Base-by-base conservation (phyloP, 2,329 filamentous ascomycete species). In the Xylariales sp. region DNA sequence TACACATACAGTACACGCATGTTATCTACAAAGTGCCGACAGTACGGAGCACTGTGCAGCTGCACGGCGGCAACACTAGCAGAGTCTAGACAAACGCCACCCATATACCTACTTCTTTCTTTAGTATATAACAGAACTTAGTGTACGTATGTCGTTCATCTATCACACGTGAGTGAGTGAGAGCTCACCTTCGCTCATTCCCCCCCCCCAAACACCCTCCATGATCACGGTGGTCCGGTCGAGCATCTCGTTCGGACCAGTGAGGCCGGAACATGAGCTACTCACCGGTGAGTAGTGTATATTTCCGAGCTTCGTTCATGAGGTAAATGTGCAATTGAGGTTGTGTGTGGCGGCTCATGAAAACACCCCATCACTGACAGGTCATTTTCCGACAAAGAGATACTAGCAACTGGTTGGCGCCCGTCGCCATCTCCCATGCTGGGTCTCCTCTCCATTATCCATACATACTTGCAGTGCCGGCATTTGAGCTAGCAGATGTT, bases 21-120 rank as follows among this genome's bases (percentile, higher is more conserved):
- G 8, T 34, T 5, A 5, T 34, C 8, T 34, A 34, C 32, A 41
- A 14, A 12, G 39, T 41, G 39, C 39, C 14, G 32, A 34, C 32
- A 14, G 39, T 41, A 41, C n/a, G n/a, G n/a, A n/a, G n/a, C n/a
- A n/a, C 39, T 41, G 39, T 41, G 39, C 12, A 41, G 39, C 8
- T 39, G 9, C 3, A 39, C 36, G 9, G 36, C 36, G 36, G 12
- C 5, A 12, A 30, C 28, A 23, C 18, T 28, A 28, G 10, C 46
- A n/a, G 6, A 16, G 53, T 56, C 53, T 45, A 56, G 53, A 56
- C 53, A 14, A 18, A 28, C 36, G 36, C 54, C 54, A 56, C 50
- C 32, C n/a, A 41, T n/a, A 16, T n/a, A 55, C 28, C 34, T 23
- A 39, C 9, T 23, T 43, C 4, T 12, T 32, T 14, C 12, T 54